Evolutionary conservation across 2,329 filamentous ascomycete species (phyloP).

Genomic region (Cordyceps militaris): DNA sequence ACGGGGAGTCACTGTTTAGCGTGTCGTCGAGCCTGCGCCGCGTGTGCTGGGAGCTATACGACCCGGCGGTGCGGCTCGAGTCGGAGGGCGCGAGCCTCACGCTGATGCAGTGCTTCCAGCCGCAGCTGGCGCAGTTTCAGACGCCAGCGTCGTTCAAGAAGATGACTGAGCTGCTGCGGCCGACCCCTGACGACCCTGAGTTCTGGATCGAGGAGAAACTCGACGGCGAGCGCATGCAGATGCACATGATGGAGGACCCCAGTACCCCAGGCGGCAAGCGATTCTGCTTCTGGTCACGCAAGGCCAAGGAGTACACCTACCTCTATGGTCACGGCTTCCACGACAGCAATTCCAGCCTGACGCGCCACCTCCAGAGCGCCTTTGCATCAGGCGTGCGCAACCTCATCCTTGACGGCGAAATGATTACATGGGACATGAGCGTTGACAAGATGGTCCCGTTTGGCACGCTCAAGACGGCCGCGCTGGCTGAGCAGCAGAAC

Average conservation of each 20-base stretch:
- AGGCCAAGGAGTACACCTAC: slow-evolving; percentile 93
- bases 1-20: slow-evolving; percentile 73
- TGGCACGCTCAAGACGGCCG: slow-evolving; percentile 87
- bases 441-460: slow-evolving; percentile 81
- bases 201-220: slow-evolving; percentile 99
- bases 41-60: slow-evolving; percentile 89
- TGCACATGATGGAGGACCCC: slow-evolving; percentile 78
- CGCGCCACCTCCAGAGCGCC: slow-evolving; percentile 68
- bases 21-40: slow-evolving; percentile 84
- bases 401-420: slow-evolving; percentile 91
- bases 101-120: slow-evolving; percentile 94
- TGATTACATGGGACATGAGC: slow-evolving; percentile 95
- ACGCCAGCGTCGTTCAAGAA: slow-evolving; percentile 69
- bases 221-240: slow-evolving; percentile 93
- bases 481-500: slow-evolving; percentile 65
- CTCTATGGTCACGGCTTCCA: slow-evolving; percentile 75
- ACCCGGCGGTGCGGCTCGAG: slow-evolving; percentile 65
- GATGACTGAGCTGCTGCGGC: slow-evolving; percentile 62
- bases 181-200: slow-evolving; percentile 61
- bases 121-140: slow-evolving; percentile 89
- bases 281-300: slow-evolving; percentile 91
- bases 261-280: slow-evolving; percentile 58
- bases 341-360: slow-evolving; percentile 70
- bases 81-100: slow-evolving; percentile 67
- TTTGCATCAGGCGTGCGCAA: slow-evolving; percentile 74